These are phyloP conservation scores for Magnaporthiopsis incrustans DNA, from an alignment of 2,329 filamentous ascomycete genomes.

Conservation along the genomic window DNA sequence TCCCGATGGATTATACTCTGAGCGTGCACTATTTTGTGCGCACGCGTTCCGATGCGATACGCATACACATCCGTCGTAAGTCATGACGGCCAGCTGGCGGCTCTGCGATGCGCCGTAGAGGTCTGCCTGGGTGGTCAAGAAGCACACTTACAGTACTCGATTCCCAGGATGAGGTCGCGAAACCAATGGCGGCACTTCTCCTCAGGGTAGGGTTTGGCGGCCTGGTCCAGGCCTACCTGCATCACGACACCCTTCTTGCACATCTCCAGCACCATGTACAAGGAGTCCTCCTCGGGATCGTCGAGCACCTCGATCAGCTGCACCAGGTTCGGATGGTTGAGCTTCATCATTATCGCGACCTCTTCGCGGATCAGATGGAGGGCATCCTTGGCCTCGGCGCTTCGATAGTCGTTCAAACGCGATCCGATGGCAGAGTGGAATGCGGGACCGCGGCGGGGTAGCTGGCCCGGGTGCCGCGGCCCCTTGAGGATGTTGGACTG, in stretches of 20 bases:
- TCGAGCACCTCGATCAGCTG: conserved; percentile 89
- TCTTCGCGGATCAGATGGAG: conserved; percentile 88
- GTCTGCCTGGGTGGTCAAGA: neutral
- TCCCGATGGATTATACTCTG: conserved; percentile 94
- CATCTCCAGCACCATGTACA: conserved; percentile 99
- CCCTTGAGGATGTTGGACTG: conserved; percentile 70
- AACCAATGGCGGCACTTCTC: conserved; percentile 88
- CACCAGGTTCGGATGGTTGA: conserved; percentile 91
- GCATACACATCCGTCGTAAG: neutral
- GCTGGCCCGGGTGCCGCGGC: neutral
- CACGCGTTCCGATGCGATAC: neutral
- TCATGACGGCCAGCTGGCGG: neutral
- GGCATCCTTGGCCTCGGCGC: conserved; percentile 57
- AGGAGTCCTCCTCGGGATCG: conserved; percentile 87
- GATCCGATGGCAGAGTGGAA: conserved; percentile 1
- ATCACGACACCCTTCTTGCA: conserved; percentile 97
- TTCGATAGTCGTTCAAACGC: conserved; percentile 3
- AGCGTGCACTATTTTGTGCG: conserved; percentile 58
- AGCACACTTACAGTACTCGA: conserved; percentile 72
- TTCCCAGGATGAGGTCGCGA: conserved; percentile 85
- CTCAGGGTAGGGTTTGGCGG: conserved; percentile 71
- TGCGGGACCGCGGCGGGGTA: neutral
- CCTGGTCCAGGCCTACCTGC: conserved; percentile 84
- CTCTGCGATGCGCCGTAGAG: neutral
- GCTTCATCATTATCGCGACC: conserved; percentile 98